Evolutionary conservation across 106 monocot species (phyloP).

Genomic region (Alisma plantagoaquatica): DNA sequence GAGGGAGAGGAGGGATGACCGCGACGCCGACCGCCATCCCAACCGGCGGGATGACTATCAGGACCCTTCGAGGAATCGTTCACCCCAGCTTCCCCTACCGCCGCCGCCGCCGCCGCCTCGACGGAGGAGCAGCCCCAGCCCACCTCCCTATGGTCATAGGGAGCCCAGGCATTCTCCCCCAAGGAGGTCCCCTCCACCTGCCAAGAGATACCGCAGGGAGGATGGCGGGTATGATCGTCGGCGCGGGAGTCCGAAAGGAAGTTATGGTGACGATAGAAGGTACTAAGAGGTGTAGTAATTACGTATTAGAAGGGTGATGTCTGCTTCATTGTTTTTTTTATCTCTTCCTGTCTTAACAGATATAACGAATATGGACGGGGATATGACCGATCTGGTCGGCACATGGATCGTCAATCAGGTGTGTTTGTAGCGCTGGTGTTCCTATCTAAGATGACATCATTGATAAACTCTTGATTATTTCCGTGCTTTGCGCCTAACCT

Average conservation of each 20-base stretch:
- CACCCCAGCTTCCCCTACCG: slow-evolving; percentile 19
- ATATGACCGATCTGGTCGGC: slow-evolving; percentile 37
- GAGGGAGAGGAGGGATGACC: slow-evolving; percentile 39
- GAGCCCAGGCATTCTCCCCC: slow-evolving; percentile 58
- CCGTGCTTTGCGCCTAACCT: no score
- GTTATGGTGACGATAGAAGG: slow-evolving; percentile 25
- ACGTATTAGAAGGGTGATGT: no score
- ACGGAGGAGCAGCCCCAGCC: slow-evolving; percentile 60
- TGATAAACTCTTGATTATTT: no score
- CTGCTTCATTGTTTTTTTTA: no score
- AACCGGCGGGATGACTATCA: slow-evolving; percentile 15
- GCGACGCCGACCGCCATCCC: slow-evolving; percentile 15
- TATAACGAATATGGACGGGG: slow-evolving; percentile 54
- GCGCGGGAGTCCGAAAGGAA: slow-evolving; percentile 47
- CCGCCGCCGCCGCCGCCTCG: slow-evolving; percentile 21
- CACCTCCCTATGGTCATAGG: slow-evolving; percentile 51
- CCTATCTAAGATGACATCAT: no score
- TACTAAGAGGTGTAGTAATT: neutral
- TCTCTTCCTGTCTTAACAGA: no score
- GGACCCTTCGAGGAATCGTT: slow-evolving; percentile 21
- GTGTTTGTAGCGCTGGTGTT: no score
- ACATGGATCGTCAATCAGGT: slow-evolving; percentile 41
- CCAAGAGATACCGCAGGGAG: slow-evolving; percentile 76
- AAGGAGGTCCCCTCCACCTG: slow-evolving; percentile 43
- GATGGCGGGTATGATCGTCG: slow-evolving; percentile 63